A percentile compares a stretch with the other conserved stretches of the same genome.
Conservation (phyloP, 73 alveolate genomes). For the Stentor roeselii region DNA sequence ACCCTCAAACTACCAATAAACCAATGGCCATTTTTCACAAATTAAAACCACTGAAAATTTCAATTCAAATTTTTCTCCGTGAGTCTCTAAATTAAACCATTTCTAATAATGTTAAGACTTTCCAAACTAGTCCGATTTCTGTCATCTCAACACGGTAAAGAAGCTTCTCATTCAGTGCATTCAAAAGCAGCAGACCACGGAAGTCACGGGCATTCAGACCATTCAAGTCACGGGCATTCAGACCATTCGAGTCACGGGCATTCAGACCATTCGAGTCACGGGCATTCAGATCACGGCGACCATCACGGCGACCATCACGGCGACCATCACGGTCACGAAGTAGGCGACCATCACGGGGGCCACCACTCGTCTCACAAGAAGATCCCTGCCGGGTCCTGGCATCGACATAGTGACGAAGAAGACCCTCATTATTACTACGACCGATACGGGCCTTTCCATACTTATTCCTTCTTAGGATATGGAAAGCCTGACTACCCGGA, state of each 20-base stretch:
- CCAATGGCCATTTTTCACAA: no score
- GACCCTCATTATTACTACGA: conserved; percentile 11
- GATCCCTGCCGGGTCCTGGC: conserved; percentile 26
- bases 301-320: conserved; percentile 8
- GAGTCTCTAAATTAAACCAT: no score
- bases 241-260: neutral
- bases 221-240: no score
- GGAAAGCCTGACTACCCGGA: neutral
- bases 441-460: conserved; percentile 19
- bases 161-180: no score
- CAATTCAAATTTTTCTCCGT: no score
- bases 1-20: no score
- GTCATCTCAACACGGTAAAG: no score
- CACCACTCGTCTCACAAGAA: neutral
- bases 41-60: no score
- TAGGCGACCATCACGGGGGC: neutral
- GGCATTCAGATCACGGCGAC: conserved; percentile 2
- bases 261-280: neutral
- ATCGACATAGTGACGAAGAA: conserved; percentile 22
- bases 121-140: no score
- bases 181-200: no score
- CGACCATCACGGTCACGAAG: neutral
- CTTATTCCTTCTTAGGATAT: neutral
- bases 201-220: no score
- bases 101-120: no score